Base-by-base conservation (phyloP, 2,329 filamentous ascomycete genomes). In the Aureobasidium vineae region DNA sequence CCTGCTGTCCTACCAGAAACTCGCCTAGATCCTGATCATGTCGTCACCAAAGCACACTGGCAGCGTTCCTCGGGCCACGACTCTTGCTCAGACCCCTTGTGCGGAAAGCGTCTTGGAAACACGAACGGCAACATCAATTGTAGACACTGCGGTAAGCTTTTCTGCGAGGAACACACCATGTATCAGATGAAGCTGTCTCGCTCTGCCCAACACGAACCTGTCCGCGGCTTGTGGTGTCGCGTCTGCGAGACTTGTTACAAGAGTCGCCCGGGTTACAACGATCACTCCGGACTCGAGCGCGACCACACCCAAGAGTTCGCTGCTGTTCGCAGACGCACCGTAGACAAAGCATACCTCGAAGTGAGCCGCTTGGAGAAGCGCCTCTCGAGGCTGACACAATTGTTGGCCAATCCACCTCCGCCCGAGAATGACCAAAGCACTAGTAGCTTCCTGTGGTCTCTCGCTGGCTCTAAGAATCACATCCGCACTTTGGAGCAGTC, bases 191-290 rank as follows among this genome's bases (percentile, higher is more conserved):
- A 96, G 81, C 83, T 99, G 13, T 97, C 93, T 10, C 84, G 93
- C 65, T 90, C 92, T 36, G 95, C 95, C 4, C 85, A 88, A 67
- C 92, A 97, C 77, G 95, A 99, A 70, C 94, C 95, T 0, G 86
- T 95, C 1, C 83, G 94, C 69, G 95, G 95, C 8, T 86, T 91
- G 71, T 99, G 95, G 95, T 96, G 91, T 72, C 82, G 95, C 61
- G 94, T 98, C 1, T 99, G 95, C 75, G 95, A 99, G 80, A 98
- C 95, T n/a, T 99, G 95, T 79, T 99, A 95, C 80, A 98, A 97
- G 80, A 97, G 92, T 61, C 86, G 95, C 72, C 91, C 93, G 31
- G 95, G 95, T 3, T 99, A 99, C 78, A 97, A 96, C 75, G 93
- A 99, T 66, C 71, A 73, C 59, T 69, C 67, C 77, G 85, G 92